Percentiles rank a stretch among this genome's conserved stretches.
Conservation (phyloP, 345 rosid species). For the Acer yangbiense region DNA sequence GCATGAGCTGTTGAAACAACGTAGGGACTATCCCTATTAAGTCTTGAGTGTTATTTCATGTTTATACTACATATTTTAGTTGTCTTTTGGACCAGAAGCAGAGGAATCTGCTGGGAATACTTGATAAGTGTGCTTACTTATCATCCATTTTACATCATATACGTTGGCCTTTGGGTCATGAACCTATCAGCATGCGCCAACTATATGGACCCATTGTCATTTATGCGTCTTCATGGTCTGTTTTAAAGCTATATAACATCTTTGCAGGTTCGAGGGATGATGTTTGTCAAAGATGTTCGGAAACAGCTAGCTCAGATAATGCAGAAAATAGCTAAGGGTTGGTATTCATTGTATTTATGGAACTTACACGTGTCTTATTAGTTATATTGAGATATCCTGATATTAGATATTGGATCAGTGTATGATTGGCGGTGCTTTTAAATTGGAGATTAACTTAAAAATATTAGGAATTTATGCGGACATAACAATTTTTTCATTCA, state of each 20-base stretch:
- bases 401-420: not conserved
- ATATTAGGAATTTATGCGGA: not conserved
- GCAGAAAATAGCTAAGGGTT: conserved; percentile 84
- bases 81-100: conserved; percentile 6
- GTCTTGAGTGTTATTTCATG: not conserved
- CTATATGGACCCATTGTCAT: not conserved
- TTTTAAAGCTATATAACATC: conserved; percentile 2
- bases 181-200: not conserved
- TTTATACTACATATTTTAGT: not conserved
- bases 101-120: not conserved
- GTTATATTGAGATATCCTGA: not conserved
- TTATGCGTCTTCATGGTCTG: conserved; percentile 9
- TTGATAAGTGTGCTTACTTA: not conserved
- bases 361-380: not conserved
- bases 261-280: conserved; percentile 88
- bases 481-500: not conserved
- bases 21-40: not conserved
- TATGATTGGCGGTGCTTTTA: not conserved
- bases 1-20: not conserved
- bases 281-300: conserved; percentile 86
- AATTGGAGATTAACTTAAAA: not conserved
- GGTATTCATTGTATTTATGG: conserved; percentile 31
- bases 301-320: conserved; percentile 87
- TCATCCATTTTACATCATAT: not conserved
- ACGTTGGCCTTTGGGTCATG: conserved; percentile 4